Percentiles rank a stretch among this genome's conserved stretches.
Evolutionary conservation across 2,329 filamentous ascomycete species (phyloP).

Genomic region (Neofusicoccum laricinum): DNA sequence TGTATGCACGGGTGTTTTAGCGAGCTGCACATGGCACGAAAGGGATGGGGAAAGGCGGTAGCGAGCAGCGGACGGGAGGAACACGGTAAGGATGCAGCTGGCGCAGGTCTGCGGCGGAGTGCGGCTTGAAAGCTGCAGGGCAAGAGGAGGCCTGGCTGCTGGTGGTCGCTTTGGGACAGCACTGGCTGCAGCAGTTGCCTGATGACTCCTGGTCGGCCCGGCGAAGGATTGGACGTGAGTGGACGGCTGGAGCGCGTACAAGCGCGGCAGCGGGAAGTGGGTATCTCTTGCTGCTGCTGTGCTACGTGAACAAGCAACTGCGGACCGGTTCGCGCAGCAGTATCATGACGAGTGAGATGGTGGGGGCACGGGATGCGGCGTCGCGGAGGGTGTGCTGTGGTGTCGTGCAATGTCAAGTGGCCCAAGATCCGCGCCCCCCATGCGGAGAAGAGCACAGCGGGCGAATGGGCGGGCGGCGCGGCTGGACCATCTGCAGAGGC

Average conservation of each 20-base stretch:
- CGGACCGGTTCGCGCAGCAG: slow-evolving; percentile 9
- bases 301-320: slow-evolving; percentile 11
- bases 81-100: not conserved
- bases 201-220: not conserved
- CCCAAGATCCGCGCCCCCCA: slow-evolving; percentile 2
- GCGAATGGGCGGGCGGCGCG: not conserved
- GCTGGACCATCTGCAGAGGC: slow-evolving; percentile 3
- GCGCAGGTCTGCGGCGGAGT: no score
- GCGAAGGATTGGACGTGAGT: not conserved
- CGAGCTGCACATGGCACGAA: slow-evolving; percentile 1
- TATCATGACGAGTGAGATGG: slow-evolving; percentile 1
- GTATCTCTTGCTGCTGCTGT: slow-evolving; percentile 5
- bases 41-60: not conserved
- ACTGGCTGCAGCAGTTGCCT: slow-evolving; percentile 5
- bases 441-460: slow-evolving; percentile 1
- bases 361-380: slow-evolving; percentile 7
- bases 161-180: slow-evolving; percentile 3
- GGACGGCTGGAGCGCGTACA: not conserved
- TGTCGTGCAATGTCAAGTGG: not conserved
- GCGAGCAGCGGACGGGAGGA: slow-evolving; percentile 5
- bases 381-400: no score
- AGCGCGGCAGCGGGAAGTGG: slow-evolving; percentile 14
- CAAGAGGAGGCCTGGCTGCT: slow-evolving; percentile 4
- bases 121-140: slow-evolving; percentile 5
- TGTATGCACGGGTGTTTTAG: slow-evolving; percentile 4